These are phyloP conservation scores for Sambucus nigra DNA, from an alignment of 129 eudicot species.

Conservation along the genomic window DNA sequence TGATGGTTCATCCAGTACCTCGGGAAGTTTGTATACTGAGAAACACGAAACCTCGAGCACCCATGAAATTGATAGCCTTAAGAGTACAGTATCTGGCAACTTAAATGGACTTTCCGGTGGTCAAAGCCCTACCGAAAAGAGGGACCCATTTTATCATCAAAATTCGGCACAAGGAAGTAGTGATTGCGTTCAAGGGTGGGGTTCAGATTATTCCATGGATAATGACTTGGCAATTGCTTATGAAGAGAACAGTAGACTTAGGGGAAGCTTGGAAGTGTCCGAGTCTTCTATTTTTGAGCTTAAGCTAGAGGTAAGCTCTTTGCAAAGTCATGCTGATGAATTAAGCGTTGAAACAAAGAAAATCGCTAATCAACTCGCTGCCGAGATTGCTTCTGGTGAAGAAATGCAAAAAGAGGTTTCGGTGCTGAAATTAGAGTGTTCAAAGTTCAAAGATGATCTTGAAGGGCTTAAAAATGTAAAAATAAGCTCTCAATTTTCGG, in stretches of 20 bases:
- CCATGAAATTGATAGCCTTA: constrained; percentile 56
- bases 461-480: constrained; percentile 37
- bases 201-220: constrained; percentile 44
- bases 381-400: constrained; percentile 58
- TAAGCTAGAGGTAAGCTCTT: constrained; percentile 45
- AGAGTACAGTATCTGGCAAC: constrained; percentile 38
- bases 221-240: constrained; percentile 39
- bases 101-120: constrained; percentile 15
- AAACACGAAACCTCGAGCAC: constrained; percentile 53
- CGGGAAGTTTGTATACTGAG: constrained; percentile 62
- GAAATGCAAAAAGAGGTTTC: constrained; percentile 62
- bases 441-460: constrained; percentile 48
- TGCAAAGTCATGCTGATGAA: constrained; percentile 67
- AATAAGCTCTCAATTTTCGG: constrained; percentile 23
- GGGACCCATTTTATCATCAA: constrained; percentile 29
- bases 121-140: constrained; percentile 43
- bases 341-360: constrained; percentile 56
- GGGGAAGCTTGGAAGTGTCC: constrained; percentile 63
- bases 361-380: constrained; percentile 33
- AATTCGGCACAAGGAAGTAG: constrained; percentile 27
- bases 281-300: constrained; percentile 74
- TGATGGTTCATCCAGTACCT: constrained; percentile 72
- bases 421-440: constrained; percentile 54
- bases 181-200: constrained; percentile 35
- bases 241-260: constrained; percentile 61